Evolutionary conservation across 129 eudicot genomes (phyloP).

Genomic region (Flaveria robusta): DNA sequence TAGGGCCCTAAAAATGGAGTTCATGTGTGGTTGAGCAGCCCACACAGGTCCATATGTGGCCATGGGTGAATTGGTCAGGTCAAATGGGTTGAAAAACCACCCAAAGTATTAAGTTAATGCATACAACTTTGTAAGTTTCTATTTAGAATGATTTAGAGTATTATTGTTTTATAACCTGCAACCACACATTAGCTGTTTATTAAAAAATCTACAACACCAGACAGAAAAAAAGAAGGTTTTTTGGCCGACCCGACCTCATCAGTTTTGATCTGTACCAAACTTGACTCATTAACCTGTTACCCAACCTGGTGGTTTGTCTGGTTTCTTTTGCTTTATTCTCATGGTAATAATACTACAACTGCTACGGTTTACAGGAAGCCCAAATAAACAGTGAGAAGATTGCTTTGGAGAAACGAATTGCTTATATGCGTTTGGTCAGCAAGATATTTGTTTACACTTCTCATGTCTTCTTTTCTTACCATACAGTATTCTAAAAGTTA

Average conservation of each 20-base stretch:
- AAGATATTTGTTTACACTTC: slow-evolving; percentile 15
- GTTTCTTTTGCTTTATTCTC: slow-evolving; percentile 9
- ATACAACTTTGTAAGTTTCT: neutral
- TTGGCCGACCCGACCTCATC: neutral
- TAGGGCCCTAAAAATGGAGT: neutral
- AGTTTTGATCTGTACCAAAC: neutral
- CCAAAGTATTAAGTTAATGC: neutral
- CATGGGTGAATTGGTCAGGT: neutral
- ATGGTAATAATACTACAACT: slow-evolving; percentile 11
- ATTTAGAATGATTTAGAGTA: neutral
- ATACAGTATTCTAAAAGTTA: slow-evolving; percentile 19
- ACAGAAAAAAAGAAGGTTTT: neutral
- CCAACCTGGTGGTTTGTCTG: neutral
- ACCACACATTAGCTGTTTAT: neutral
- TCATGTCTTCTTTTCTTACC: neutral
- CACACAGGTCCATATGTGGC: neutral
- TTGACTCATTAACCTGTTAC: neutral
- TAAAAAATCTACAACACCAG: neutral
- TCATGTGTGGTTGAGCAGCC: neutral
- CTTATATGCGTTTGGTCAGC: slow-evolving; percentile 93
- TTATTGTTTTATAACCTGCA: neutral
- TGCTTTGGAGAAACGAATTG: slow-evolving; percentile 86
- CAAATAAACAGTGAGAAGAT: slow-evolving; percentile 79
- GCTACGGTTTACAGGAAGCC: slow-evolving; percentile 61
- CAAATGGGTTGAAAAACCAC: slow-evolving; percentile 6